phyloP scores from a whole-genome alignment of 345 rosid species.

The Moringa oleifera region DNA sequence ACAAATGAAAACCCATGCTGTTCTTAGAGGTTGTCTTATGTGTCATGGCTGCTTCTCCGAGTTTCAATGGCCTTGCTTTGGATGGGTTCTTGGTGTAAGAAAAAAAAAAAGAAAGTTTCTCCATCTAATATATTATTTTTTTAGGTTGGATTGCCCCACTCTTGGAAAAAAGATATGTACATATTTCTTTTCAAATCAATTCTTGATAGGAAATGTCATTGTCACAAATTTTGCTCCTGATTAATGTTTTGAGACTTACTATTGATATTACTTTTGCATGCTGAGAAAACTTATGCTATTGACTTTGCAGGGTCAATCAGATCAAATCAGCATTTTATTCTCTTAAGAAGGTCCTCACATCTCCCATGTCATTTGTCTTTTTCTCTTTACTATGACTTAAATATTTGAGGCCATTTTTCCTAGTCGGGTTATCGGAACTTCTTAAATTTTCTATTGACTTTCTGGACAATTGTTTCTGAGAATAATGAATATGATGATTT shows the following conservation, averaged over 20 bases:
- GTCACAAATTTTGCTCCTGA: not conserved
- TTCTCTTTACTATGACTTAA: not conserved
- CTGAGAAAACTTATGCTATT: not conserved
- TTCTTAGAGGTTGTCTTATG: no score
- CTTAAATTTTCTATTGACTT: not conserved
- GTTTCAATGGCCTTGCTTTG: no score
- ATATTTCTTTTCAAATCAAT: not conserved
- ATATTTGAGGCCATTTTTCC: not conserved
- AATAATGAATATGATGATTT: no score
- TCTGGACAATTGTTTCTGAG: not conserved
- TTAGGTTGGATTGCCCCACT: not conserved
- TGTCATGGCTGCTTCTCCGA: no score
- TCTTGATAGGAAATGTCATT: not conserved
- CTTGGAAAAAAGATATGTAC: no score
- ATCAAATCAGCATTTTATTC: constrained; percentile 94
- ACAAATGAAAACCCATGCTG: no score
- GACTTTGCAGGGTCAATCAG: constrained; percentile 63
- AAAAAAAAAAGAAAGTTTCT: no score
- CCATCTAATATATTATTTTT: no score
- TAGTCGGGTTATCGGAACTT: not conserved
- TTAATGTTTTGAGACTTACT: not conserved
- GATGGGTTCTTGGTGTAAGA: no score
- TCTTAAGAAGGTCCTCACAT: constrained; percentile 48
- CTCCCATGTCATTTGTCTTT: not conserved
- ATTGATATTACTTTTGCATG: not conserved